Conservation (phyloP, 345 rosid species). For the Aurinia saxatilis region DNA sequence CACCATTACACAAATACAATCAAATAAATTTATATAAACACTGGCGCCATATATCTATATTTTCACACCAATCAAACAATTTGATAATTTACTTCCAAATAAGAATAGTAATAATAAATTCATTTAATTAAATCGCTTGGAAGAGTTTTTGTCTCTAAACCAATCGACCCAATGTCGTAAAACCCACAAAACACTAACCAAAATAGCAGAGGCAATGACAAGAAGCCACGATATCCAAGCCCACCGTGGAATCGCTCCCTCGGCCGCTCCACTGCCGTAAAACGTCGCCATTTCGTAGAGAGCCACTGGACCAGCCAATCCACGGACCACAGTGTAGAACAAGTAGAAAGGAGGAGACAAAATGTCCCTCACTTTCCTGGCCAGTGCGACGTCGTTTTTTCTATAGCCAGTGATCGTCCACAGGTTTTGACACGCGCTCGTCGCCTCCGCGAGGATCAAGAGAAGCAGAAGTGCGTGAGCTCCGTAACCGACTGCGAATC, state of each 20-base stretch:
- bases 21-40: not conserved
- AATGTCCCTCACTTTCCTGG: constrained; percentile 35
- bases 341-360: constrained; percentile 49
- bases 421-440: constrained; percentile 70
- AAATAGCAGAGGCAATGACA: constrained; percentile 47
- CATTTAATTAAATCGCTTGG: constrained; percentile 1
- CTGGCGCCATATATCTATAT: not conserved
- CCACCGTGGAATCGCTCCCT: constrained; percentile 55
- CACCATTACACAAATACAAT: too few species aligned
- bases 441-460: constrained; percentile 65
- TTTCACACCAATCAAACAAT: constrained; percentile 4
- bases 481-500: constrained; percentile 47
- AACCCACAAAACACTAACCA: constrained; percentile 63
- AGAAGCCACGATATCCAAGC: constrained; percentile 82
- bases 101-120: not conserved
- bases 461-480: constrained; percentile 54
- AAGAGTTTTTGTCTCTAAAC: constrained; percentile 32
- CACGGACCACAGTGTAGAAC: constrained; percentile 57
- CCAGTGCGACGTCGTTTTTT: constrained; percentile 36
- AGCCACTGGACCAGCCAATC: constrained; percentile 52
- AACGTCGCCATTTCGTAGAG: constrained; percentile 45
- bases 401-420: constrained; percentile 50
- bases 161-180: constrained; percentile 48
- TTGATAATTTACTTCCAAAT: not conserved
- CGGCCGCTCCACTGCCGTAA: constrained; percentile 37